phyloP scores from a whole-genome alignment of 1,284 basidiomycete species.

The Malassezia equina region DNA sequence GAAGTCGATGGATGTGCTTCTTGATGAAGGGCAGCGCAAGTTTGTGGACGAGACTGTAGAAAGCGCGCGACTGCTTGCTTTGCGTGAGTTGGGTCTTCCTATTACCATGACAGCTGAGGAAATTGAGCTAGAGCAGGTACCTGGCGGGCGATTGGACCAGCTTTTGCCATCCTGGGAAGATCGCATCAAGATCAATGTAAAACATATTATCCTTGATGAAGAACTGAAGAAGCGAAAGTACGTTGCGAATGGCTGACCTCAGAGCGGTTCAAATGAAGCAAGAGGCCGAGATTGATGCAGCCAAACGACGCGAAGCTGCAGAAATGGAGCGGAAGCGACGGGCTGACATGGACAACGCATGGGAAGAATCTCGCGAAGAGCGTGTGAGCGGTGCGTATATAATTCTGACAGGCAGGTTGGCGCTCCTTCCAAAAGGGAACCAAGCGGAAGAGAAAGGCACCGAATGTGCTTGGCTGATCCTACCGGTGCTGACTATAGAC shows the following conservation, averaged over 20 bases:
- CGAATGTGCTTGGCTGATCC: constrained; percentile 26
- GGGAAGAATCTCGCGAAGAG: constrained; percentile 51
- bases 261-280: constrained; percentile 52
- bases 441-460: constrained; percentile 38
- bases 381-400: constrained; percentile 20
- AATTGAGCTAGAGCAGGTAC: constrained; percentile 12
- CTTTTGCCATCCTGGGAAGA: constrained; percentile 51
- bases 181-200: constrained; percentile 50
- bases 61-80: constrained; percentile 48
- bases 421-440: constrained; percentile 34
- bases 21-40: constrained; percentile 43
- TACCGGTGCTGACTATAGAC: constrained; percentile 23
- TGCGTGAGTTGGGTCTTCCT: constrained; percentile 42
- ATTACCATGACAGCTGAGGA: constrained; percentile 48
- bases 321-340: constrained; percentile 46
- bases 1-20: constrained; percentile 50
- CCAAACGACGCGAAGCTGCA: constrained; percentile 51
- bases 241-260: background rate
- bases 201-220: constrained; percentile 55
- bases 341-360: constrained; percentile 51
- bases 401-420: constrained; percentile 22
- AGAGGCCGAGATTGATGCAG: constrained; percentile 55
- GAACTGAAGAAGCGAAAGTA: constrained; percentile 51
- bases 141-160: constrained; percentile 34
- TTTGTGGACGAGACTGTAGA: constrained; percentile 47